Percentiles rank a stretch among this genome's conserved stretches.
Conservation (phyloP, 2,329 filamentous ascomycete genomes). For the Fusarium clavum region DNA sequence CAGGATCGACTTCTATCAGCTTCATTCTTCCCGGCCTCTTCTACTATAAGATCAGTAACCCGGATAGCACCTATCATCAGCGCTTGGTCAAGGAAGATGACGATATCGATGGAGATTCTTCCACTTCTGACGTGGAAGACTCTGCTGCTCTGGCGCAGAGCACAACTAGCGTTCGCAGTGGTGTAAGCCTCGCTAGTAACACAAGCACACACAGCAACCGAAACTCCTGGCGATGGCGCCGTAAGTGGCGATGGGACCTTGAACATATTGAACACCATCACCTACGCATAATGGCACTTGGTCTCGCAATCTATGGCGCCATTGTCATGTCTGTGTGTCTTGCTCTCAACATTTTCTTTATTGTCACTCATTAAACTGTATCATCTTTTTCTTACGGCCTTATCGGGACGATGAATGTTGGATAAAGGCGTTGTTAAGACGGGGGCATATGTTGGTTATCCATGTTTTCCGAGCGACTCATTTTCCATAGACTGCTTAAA, state of each 20-base stretch:
- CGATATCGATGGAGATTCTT: conserved; percentile 71
- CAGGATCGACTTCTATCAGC: conserved; percentile 93
- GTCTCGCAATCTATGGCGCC: conserved; percentile 83
- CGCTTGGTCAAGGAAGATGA: conserved; percentile 91
- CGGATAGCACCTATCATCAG: conserved; percentile 87
- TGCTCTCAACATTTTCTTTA: conserved; percentile 85
- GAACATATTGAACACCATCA: conserved; percentile 72
- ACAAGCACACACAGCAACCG: conserved; percentile 43
- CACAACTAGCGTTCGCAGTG: conserved; percentile 59
- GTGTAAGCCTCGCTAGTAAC: conserved; percentile 51
- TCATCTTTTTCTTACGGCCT: conserved; percentile 31
- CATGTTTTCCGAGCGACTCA: conserved; percentile 22
- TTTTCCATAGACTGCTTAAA: conserved; percentile 33
- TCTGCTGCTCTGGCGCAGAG: conserved; percentile 58
- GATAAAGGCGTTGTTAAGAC: conserved; percentile 38
- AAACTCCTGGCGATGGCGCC: conserved; percentile 62
- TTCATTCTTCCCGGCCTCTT: conserved; percentile 97
- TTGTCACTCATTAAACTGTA: conserved; percentile 62
- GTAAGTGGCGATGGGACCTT: conserved; percentile 69
- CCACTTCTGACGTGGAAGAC: conserved; percentile 63
- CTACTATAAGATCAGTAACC: conserved; percentile 97
- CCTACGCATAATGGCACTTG: conserved; percentile 79
- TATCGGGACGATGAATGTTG: conserved; percentile 32
- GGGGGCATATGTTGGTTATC: conserved; percentile 39
- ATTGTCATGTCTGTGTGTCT: conserved; percentile 92